These are phyloP conservation scores for Mycena galericulata DNA, from an alignment of 768 basidiomycete genomes.

Conservation along the genomic window DNA sequence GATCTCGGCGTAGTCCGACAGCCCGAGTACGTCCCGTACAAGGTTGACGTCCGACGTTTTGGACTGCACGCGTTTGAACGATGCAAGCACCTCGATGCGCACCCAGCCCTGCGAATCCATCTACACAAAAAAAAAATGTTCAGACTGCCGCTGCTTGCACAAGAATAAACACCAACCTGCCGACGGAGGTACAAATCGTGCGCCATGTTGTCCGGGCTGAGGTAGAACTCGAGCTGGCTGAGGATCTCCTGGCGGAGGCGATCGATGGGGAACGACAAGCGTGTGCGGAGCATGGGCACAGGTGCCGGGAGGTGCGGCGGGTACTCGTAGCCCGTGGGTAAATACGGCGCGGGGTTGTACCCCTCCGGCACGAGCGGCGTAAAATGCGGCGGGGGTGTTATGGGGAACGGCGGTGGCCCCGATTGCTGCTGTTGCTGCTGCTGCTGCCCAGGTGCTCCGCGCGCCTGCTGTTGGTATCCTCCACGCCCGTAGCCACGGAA, in stretches of 20 bases:
- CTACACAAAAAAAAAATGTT: conserved; percentile 2
- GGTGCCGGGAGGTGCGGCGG: conserved; percentile 16
- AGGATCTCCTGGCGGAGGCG: conserved; percentile 34
- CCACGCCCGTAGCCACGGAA: conserved; percentile 3
- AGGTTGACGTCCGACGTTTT: conserved; percentile 34
- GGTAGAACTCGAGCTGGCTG: conserved; percentile 36
- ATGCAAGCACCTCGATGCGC: conserved; percentile 32
- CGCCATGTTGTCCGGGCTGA: conserved; percentile 37
- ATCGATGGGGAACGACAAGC: conserved; percentile 35
- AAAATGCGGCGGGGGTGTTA: conserved; percentile 28
- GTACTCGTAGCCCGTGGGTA: conserved; percentile 29
- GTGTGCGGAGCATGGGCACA: conserved; percentile 29
- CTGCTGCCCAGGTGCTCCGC: neutral
- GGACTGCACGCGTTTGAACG: conserved; percentile 35
- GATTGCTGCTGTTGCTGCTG: conserved; percentile 24
- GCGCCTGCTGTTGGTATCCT: conserved; percentile 5
- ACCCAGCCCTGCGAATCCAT: conserved; percentile 37
- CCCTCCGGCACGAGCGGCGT: conserved; percentile 27
- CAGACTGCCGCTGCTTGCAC: neutral
- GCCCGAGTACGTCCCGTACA: conserved; percentile 31
- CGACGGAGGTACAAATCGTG: conserved; percentile 34
- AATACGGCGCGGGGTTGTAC: conserved; percentile 21
- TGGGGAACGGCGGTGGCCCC: conserved; percentile 19
- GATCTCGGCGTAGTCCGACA: conserved; percentile 34
- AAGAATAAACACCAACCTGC: conserved; percentile 26